Percentiles rank a stretch among this genome's conserved stretches.
Evolutionary conservation across 305 asterid genomes (phyloP).

Genomic region (Solanum hybrid): DNA sequence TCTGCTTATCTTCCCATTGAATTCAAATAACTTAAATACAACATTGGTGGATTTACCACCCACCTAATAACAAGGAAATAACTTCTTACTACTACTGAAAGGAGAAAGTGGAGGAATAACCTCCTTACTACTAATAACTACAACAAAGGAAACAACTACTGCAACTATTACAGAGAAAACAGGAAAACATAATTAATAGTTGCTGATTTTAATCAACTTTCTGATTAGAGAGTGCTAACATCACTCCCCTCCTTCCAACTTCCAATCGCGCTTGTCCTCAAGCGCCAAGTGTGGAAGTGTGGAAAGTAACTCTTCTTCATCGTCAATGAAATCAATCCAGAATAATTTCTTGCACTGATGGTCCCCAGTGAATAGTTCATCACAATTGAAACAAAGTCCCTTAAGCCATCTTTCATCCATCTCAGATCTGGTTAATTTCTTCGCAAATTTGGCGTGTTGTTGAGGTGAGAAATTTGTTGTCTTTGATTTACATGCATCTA

Average conservation of each 20-base stretch:
- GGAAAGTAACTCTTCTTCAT: neutral
- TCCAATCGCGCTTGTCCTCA: neutral
- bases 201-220: neutral
- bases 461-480: neutral
- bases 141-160: neutral
- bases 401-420: neutral
- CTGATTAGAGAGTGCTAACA: neutral
- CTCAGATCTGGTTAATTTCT: neutral
- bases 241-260: neutral
- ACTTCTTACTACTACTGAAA: neutral
- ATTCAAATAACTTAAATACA: neutral
- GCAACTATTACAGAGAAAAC: neutral
- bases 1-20: neutral
- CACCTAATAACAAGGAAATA: neutral
- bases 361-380: neutral
- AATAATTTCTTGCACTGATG: neutral
- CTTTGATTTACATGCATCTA: neutral
- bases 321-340: no score
- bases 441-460: neutral
- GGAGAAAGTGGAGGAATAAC: neutral
- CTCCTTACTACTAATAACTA: neutral
- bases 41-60: neutral
- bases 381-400: neutral
- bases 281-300: neutral
- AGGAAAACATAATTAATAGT: no score